Percentiles rank a stretch among this genome's conserved stretches.
phyloP scores from a whole-genome alignment of 1,284 basidiomycete genomes.

The Moesziomyces parantarcticus region DNA sequence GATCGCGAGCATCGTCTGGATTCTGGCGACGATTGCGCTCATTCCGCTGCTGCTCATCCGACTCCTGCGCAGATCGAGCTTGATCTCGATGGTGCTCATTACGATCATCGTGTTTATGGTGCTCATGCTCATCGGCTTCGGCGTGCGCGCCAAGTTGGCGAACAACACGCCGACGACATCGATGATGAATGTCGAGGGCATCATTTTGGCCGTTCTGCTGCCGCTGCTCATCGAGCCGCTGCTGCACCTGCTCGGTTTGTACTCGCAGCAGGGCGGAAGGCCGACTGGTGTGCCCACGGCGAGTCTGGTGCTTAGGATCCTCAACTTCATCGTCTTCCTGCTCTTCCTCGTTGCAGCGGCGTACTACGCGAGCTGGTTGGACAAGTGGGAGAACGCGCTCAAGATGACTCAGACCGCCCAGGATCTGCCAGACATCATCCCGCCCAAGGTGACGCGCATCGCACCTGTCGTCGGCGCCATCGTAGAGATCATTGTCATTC shows the following conservation, averaged over 20 bases:
- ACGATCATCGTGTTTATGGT: conserved; percentile 46
- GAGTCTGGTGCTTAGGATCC: conserved; percentile 31
- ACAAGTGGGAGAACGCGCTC: conserved; percentile 41
- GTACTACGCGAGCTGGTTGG: conserved; percentile 41
- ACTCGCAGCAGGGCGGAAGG: conserved; percentile 34
- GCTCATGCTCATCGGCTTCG: conserved; percentile 43
- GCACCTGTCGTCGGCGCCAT: conserved; percentile 37
- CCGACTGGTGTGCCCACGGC: conserved; percentile 43
- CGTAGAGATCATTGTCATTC: conserved; percentile 42
- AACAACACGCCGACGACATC: conserved; percentile 34
- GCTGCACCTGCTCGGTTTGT: conserved; percentile 41
- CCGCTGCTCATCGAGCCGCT: conserved; percentile 50
- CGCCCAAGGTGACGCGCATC: conserved; percentile 42
- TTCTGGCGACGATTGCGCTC: conserved; percentile 44
- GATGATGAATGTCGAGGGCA: conserved; percentile 47
- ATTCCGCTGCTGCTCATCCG: conserved; percentile 53
- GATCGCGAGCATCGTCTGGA: conserved; percentile 49
- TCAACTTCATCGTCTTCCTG: conserved; percentile 52
- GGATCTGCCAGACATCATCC: conserved; percentile 27
- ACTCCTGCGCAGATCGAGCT: conserved; percentile 39
- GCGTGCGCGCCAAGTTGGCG: conserved; percentile 38
- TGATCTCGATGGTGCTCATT: conserved; percentile 50
- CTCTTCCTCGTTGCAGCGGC: conserved; percentile 47
- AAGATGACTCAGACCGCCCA: conserved; percentile 38
- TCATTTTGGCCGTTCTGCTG: conserved; percentile 38